Evolutionary conservation across 2,329 filamentous ascomycete species (phyloP), one percentile per base, ranked within the genome.

Genomic region (Hypoxylon sp.): DNA sequence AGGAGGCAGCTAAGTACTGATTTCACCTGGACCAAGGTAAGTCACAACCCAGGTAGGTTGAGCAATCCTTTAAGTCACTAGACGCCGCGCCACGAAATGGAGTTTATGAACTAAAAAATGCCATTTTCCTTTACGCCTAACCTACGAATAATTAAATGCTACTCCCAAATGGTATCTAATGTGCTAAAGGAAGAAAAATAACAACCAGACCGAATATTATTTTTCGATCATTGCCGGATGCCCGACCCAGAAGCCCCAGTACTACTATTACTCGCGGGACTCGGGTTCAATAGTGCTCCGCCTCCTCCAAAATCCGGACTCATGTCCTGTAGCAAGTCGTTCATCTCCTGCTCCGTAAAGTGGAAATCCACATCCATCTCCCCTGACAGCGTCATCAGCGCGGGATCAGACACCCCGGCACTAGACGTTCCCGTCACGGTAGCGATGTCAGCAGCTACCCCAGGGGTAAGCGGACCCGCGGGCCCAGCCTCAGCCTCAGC

Each of bases 301-400:
- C 42, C 59, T 48, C 42, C 59, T 48, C 63, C 66, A n/a, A 73
- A 53, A 14, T 65, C 67, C n/a, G 69, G 71, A 19, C 71, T 74
- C 22, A 72, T 69, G 13, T 75, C 74, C 22, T 70, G 53, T n/a
- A 77, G 69, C n/a, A 77, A 66, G n/a, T 76, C 74, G 48, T 71
- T 72, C 58, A 78, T 71, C 64, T 77, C 75, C 67, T 75, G 72
- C 48, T 77, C 75, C 19, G 74, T 75, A 55, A 78, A 76, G 61
- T 71, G 66, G 53, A 71, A 64, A 19, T 72, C 71, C 61, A 72
- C 19, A 11, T 72, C 74, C 73, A 73, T 73, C 3, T 66, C 71
- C 19, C 55, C 44, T 19, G 70, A 35, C 44, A 73, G 60, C 26
- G 62, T 59, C 10, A 55, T 50, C 13, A 73, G 70, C 50, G 47